Base-by-base conservation (phyloP, 805 yeast species). In the Ogataea polymorpha region DNA sequence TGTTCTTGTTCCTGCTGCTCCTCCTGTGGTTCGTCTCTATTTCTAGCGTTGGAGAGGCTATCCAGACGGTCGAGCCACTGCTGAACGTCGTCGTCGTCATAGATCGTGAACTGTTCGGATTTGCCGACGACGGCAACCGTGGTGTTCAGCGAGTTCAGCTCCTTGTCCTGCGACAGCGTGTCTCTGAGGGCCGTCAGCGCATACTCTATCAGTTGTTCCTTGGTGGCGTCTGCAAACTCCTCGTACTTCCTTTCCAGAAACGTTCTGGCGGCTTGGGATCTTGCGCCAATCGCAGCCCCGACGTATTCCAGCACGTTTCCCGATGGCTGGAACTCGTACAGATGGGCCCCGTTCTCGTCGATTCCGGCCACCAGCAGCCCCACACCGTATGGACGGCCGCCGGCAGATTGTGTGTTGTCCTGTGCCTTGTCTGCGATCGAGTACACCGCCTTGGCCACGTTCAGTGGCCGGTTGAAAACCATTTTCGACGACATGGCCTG, bases 251-350 rank as follows among this genome's bases (percentile, higher is more conserved):
- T 81, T 66, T 93, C 99, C 60, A 93, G 70, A 55, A 88, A 93
- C 2, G 99, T 93, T 69, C 95, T 80, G 12, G 96, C 97, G 37
- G 98, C 98, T 67, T 93, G 99, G 2, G 98, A 91, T 61, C 99
- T 79, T 8, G 99, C 98, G 34, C 99, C 99, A 58, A 93, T 88
- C 26, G 99, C 96, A 10, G 96, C 82, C 25, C 96, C 98, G 53
- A 76, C 79, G 61, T 90, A 86, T 65, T 93, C 98, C 55, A 89
- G 71, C 16, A 85, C 93, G 18, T 91, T 82, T 2, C 99, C 99
- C 7, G 95, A 83, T 13, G 99, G 99, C 61, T 86, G 91, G 67
- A 93, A 93, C 70, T 93, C 99, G 63, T 79, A 82, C 48, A 93
- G 68, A 65, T 93, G 99, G 7, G 98, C 85, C 11, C 99, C 99